phyloP scores from a whole-genome alignment of 176 grass and related monocot species.

The Oryza glaberrima region DNA sequence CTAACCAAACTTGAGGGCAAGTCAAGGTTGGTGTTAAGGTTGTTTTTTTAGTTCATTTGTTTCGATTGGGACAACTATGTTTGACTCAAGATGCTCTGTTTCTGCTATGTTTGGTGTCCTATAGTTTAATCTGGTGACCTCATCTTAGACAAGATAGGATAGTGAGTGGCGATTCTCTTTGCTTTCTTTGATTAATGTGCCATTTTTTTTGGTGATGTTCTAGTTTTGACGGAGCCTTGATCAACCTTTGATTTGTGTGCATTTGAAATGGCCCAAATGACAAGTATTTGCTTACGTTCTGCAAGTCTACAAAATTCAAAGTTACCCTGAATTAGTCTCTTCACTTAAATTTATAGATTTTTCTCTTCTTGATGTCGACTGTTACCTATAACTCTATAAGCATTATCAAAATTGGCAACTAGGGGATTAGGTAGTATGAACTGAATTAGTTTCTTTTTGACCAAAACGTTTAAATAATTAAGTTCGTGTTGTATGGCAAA shows the following conservation, averaged over 20 bases:
- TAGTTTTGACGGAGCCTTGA: neutral
- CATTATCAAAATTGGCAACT: neutral
- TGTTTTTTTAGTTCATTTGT: neutral
- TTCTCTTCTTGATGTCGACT: slow-evolving; percentile 19
- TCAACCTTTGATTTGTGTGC: neutral
- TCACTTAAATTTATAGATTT: neutral
- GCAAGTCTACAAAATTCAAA: neutral
- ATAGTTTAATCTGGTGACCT: neutral
- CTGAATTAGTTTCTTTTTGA: neutral
- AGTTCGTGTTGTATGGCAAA: neutral
- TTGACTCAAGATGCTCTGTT: neutral
- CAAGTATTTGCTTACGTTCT: neutral
- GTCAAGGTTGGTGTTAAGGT: neutral
- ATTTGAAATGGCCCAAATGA: slow-evolving; percentile 6
- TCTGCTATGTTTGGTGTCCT: neutral
- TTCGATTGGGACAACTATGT: neutral
- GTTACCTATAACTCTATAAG: neutral
- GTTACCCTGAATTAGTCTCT: neutral
- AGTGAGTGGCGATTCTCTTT: neutral
- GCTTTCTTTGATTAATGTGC: neutral
- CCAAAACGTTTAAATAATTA: neutral
- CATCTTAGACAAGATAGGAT: neutral
- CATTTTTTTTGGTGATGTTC: neutral
- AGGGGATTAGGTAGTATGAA: neutral
- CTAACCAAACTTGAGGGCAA: neutral